These are phyloP conservation scores for Penicillium sp. DNA, from an alignment of 2,329 filamentous ascomycete genomes.

Conservation along the genomic window DNA sequence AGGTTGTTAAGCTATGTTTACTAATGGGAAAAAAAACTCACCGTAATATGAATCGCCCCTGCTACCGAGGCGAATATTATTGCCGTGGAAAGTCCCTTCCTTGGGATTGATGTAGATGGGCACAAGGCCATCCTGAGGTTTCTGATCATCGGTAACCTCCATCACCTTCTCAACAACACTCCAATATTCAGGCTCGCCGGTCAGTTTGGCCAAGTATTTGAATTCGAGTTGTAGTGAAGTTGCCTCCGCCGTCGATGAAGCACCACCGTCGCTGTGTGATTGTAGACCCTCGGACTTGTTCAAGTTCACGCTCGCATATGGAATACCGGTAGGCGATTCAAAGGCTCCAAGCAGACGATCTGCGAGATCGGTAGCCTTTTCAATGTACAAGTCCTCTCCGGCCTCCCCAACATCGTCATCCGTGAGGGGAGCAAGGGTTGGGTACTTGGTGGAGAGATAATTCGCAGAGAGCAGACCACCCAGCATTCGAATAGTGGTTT, in stretches of 20 bases:
- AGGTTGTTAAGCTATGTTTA: not conserved
- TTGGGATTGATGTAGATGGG: slow-evolving; percentile 87
- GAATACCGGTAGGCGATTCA: slow-evolving; percentile 80
- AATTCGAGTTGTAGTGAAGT: slow-evolving; percentile 92
- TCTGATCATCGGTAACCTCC: slow-evolving; percentile 81
- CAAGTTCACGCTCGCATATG: slow-evolving; percentile 86
- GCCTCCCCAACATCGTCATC: slow-evolving; percentile 69
- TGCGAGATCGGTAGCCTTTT: slow-evolving; percentile 91
- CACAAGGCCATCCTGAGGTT: slow-evolving; percentile 74
- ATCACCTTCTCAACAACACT: slow-evolving; percentile 88
- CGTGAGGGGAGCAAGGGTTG: slow-evolving; percentile 70
- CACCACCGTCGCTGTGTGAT: slow-evolving; percentile 80
- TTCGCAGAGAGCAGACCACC: slow-evolving; percentile 90
- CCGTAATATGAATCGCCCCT: slow-evolving; percentile 94
- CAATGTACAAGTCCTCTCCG: slow-evolving; percentile 89
- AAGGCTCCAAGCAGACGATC: slow-evolving; percentile 85
- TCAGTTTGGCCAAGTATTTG: slow-evolving; percentile 94
- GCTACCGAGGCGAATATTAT: slow-evolving; percentile 88
- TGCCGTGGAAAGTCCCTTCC: slow-evolving; percentile 72
- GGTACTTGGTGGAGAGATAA: slow-evolving; percentile 83
- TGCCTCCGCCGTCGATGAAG: slow-evolving; percentile 90
- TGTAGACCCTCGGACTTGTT: slow-evolving; percentile 71
- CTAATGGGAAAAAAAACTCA: slow-evolving; percentile 23
- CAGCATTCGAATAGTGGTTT: slow-evolving; percentile 97
- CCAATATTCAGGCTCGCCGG: slow-evolving; percentile 91